A percentile compares a stretch with the other conserved stretches of the same genome.
These are phyloP conservation scores for Wickerhamiella hasegawae DNA, from an alignment of 805 yeast genomes.

Conservation along the genomic window DNA sequence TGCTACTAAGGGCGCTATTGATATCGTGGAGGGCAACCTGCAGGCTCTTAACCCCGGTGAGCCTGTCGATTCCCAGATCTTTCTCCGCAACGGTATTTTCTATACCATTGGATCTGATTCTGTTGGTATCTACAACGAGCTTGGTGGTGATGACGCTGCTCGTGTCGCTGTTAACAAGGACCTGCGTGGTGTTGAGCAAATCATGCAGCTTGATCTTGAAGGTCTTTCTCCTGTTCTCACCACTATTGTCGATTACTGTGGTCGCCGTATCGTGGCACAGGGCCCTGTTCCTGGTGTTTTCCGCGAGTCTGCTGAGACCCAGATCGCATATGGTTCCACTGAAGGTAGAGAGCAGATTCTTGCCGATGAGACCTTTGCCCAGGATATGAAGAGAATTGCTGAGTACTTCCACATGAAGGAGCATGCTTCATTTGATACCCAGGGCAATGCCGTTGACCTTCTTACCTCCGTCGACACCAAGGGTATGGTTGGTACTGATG, in stretches of 20 bases:
- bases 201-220: conserved; percentile 47
- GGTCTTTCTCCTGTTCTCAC: conserved; percentile 63
- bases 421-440: conserved; percentile 39
- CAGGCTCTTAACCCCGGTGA: conserved; percentile 72
- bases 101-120: conserved; percentile 64
- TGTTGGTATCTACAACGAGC: conserved; percentile 44
- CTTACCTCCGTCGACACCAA: conserved; percentile 65
- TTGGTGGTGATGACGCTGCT: conserved; percentile 79
- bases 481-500: conserved; percentile 75
- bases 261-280: conserved; percentile 78
- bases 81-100: conserved; percentile 67
- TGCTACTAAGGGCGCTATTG: conserved; percentile 67
- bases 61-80: conserved; percentile 44
- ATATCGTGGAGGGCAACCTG: conserved; percentile 57
- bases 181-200: conserved; percentile 47
- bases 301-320: conserved; percentile 28
- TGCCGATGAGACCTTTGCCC: conserved; percentile 36
- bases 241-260: conserved; percentile 78
- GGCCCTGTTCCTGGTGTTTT: conserved; percentile 92
- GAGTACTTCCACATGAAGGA: conserved; percentile 64
- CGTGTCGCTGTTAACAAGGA: conserved; percentile 69
- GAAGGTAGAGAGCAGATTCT: conserved; percentile 40
- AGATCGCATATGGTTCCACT: conserved; percentile 60
- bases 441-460: conserved; percentile 32
- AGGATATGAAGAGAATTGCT: conserved; percentile 43